Conservation (phyloP, 1,284 basidiomycete genomes). For the Rhodotorula mucilaginosa region DNA sequence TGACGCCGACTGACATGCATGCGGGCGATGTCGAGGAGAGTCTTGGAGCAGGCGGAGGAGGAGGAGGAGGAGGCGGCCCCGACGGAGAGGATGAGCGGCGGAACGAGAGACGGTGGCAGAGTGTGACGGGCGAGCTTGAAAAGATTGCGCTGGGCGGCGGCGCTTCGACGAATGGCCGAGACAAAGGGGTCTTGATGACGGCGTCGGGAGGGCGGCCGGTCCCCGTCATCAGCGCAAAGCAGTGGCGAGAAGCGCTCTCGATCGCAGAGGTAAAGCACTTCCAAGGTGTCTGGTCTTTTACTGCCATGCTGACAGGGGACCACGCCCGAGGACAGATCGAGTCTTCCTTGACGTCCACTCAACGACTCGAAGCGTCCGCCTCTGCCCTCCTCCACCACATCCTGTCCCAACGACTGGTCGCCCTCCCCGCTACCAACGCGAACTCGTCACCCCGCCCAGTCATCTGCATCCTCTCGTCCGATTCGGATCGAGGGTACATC, state of each 20-base stretch:
- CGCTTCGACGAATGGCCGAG: not conserved
- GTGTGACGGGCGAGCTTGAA: not conserved
- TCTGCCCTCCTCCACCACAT: slow-evolving; percentile 32
- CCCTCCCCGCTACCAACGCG: not conserved
- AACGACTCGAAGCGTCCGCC: slow-evolving; percentile 38
- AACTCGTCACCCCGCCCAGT: slow-evolving; percentile 10
- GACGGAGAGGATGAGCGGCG: slow-evolving; percentile 3
- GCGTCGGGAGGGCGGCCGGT: not conserved
- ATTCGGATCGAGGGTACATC: slow-evolving; percentile 15
- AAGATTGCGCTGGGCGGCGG: not conserved
- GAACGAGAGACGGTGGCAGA: not conserved
- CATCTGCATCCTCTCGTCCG: slow-evolving; percentile 23
- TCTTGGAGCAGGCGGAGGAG: too few species aligned
- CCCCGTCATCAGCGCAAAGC: slow-evolving; percentile 24
- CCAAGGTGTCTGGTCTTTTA: too few species aligned
- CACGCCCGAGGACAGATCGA: slow-evolving; percentile 36
- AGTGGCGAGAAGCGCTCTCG: slow-evolving; percentile 38
- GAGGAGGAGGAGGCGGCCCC: not conserved
- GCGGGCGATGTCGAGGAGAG: slow-evolving; percentile 11
- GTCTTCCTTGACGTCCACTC: slow-evolving; percentile 33
- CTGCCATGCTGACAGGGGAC: too few species aligned
- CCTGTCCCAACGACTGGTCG: slow-evolving; percentile 8
- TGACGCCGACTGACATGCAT: slow-evolving; percentile 8
- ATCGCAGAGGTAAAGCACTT: slow-evolving; percentile 30
- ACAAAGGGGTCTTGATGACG: not conserved